Base-by-base conservation (phyloP, 768 basidiomycete species). In the Hygrocybe punicea region DNA sequence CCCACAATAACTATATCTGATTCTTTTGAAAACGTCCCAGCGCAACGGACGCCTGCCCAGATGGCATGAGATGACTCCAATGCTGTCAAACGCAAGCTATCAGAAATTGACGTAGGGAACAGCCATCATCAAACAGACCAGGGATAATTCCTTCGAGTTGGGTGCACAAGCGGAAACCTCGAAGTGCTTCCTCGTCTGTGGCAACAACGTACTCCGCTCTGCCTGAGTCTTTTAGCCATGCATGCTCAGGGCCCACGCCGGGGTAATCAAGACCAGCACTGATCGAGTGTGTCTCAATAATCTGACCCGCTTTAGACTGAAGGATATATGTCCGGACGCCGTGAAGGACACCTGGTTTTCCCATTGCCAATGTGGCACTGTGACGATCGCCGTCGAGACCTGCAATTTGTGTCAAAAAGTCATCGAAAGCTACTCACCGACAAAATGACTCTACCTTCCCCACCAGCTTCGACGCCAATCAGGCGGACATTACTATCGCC, bases 61-160 rank as follows among this genome's bases (percentile, higher is more conserved):
- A 99, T 83, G 19, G 94, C 97, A 73, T 98, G 97, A 7, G 93
- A 88, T 3, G 93, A 95, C 71, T 98, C 97, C 56, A 98, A 76
- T 33, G 96, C 96, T 92, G 57, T 21, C 56, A 45, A 14, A 29
- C 17, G 6, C 29, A 47, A 23, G 34, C 44, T 16, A 25, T 34
- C 24, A 50, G 29, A 17, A 35, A 19, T 17, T 21, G 13, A n/a
- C 4, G 4, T 2, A 7, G n/a, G 11, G 35, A 24, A n/a, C 6
- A n/a, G 29, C 19, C 14, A 11, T 11, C 9, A 8, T 45, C 24
- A 53, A 44, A 68, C 81, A 61, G 58, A 91, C 89, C 91, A 36
- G 97, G 97, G 64, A 99, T 98, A 64, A 99, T 98, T 16, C 97
- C 97, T 74, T 99, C 96, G 17, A 86, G 75, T 70, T 98, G 93